Evolutionary conservation across 768 basidiomycete species (phyloP).

Genomic region (Pleurotus sapidus): DNA sequence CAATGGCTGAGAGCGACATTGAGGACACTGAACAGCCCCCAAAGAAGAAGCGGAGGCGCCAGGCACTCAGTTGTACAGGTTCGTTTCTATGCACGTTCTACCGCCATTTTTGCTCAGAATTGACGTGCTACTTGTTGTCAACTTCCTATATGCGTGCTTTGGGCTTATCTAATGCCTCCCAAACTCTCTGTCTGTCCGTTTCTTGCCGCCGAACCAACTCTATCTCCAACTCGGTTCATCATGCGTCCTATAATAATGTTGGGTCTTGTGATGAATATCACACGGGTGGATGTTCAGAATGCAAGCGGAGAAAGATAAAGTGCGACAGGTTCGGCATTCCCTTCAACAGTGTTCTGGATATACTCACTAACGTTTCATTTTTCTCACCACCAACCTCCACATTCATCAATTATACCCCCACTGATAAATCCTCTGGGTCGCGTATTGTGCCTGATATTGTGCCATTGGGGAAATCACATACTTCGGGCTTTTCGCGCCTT

Average conservation of each 20-base stretch:
- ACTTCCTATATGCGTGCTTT: conserved; percentile 12
- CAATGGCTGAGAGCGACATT: conserved; percentile 50
- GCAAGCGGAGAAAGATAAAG: conserved; percentile 85
- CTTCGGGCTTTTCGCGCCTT: conserved; percentile 6
- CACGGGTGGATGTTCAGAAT: conserved; percentile 48
- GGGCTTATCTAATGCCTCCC: conserved; percentile 19
- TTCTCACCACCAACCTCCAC: conserved; percentile 13
- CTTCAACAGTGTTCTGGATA: too few species aligned
- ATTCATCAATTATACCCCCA: background rate
- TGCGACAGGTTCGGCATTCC: conserved; percentile 65
- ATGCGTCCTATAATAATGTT: conserved; percentile 5
- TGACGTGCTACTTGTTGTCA: conserved; percentile 14
- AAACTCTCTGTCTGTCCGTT: conserved; percentile 7
- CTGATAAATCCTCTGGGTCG: background rate
- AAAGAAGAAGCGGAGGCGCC: conserved; percentile 81
- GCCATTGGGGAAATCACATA: background rate
- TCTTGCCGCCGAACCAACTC: background rate
- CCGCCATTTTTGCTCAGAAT: conserved; percentile 19
- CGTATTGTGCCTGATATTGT: background rate
- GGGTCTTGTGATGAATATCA: conserved; percentile 27
- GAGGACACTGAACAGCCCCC: conserved; percentile 59
- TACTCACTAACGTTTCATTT: conserved; percentile 11
- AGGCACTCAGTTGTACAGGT: conserved; percentile 87
- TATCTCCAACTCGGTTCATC: conserved; percentile 10
- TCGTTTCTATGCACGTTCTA: conserved; percentile 25